Evolutionary conservation across 2,329 filamentous ascomycete genomes (phyloP), one percentile per base, ranked within the genome.

Genomic region (Talaromyces sp.): DNA sequence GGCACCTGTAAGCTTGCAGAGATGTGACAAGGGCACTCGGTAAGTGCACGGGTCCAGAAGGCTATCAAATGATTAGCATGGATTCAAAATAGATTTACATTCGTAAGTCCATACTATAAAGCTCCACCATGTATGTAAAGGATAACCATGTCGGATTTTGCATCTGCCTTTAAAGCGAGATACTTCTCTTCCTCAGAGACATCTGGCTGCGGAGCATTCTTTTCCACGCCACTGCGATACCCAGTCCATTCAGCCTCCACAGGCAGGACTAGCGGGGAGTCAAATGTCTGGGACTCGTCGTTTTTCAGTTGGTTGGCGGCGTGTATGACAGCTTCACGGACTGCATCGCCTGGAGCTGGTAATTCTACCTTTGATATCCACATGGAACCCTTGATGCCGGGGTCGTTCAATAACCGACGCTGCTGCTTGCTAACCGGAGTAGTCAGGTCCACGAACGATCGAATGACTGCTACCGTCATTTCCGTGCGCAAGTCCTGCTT

Each of bases 401-500:
- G 83, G 59, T 90, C 88, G 61, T 80, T 84, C 52, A 84, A 76
- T 1, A 85, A 84, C n/a, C 84, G 68, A 49, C 76, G 78, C 74
- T 97, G 93, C 7, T 84, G 76, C 63, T 85, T 82, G 0, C 82
- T 79, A 27, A 96, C 76, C 28, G 85, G 80, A 17, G 75, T 77
- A 1, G 75, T 73, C 3, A 78, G 76, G 15, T 73, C 71, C 57
- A 91, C 72, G 59, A 92, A 79, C 0, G 84, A 84, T 22, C 91
- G 88, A n/a, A 96, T 73, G 17, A 95, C 77, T 28, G 85, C 83
- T 60, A 96, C 81, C 0, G 83, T 87, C 59, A 97, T 71, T 61
- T 90, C 88, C 15, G 89, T 93, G 57, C 84, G 84, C 4, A 96
- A 77, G 72, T 96, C 89, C 77, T 93, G 88, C 78, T 95, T 91